These are phyloP conservation scores for Aspergillus heteromorphus DNA, from an alignment of 495 filamentous ascomycete genomes.

Conservation along the genomic window DNA sequence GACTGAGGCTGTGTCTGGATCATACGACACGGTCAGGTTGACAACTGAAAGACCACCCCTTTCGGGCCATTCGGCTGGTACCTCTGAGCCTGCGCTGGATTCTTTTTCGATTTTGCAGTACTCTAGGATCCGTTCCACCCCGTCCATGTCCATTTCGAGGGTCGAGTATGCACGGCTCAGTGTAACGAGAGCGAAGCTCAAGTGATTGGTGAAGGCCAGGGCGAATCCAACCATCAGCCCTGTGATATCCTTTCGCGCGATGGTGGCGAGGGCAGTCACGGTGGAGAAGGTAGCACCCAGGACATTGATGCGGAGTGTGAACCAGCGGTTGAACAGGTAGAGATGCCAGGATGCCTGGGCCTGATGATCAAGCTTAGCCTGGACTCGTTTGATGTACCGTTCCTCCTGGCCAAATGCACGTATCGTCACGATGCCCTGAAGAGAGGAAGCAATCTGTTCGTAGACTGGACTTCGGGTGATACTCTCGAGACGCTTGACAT, in stretches of 20 bases:
- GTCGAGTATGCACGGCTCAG: constrained; percentile 27
- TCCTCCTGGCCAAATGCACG: constrained; percentile 57
- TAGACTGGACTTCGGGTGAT: constrained; percentile 62
- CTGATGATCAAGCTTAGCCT: constrained; percentile 53
- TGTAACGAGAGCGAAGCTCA: constrained; percentile 24
- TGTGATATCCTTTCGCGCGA: constrained; percentile 51
- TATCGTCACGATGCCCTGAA: constrained; percentile 63
- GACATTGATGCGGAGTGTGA: constrained; percentile 55
- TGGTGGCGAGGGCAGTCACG: constrained; percentile 51
- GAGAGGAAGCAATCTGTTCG: constrained; percentile 57
- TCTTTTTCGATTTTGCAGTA: constrained; percentile 48
- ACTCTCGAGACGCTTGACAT: constrained; percentile 62
- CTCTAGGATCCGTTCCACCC: constrained; percentile 66
- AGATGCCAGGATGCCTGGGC: constrained; percentile 52
- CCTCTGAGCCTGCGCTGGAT: too few relatives aligned
- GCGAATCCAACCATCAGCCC: constrained; percentile 68
- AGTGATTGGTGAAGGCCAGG: constrained; percentile 34
- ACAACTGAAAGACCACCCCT: too few relatives aligned
- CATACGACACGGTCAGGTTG: too few relatives aligned
- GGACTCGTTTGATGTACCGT: constrained; percentile 56
- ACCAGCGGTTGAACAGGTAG: constrained; percentile 64
- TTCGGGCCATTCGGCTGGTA: too few relatives aligned
- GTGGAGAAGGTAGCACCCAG: constrained; percentile 57
- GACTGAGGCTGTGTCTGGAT: constrained; percentile 32
- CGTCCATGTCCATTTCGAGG: constrained; percentile 65